Percentiles rank a stretch among this genome's conserved stretches.
Evolutionary conservation across 2,329 filamentous ascomycete species (phyloP).

Genomic region (Grosmannia penicillata): DNA sequence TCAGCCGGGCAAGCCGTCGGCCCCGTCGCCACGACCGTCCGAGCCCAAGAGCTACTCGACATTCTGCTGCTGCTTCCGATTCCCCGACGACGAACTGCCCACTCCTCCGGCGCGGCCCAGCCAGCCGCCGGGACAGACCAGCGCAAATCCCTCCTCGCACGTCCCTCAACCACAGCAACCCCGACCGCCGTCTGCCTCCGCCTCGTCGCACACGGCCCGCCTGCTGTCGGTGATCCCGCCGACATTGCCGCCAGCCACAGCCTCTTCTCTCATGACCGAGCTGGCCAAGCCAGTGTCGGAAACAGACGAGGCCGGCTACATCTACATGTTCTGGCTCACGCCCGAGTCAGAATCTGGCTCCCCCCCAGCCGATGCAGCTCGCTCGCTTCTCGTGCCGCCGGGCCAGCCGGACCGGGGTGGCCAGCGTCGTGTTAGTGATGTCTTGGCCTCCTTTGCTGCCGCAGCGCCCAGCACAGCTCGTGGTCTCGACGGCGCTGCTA

Average conservation of each 20-base stretch:
- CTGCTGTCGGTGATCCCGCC: slow-evolving; percentile 57
- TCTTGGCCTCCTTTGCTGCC: slow-evolving; percentile 34
- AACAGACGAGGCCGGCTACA: slow-evolving; percentile 73
- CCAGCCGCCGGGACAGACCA: slow-evolving; percentile 26
- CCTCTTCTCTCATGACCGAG: slow-evolving; percentile 60
- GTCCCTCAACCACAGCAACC: too few relatives aligned
- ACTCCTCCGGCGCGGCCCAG: slow-evolving; percentile 26
- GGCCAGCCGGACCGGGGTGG: slow-evolving; percentile 21
- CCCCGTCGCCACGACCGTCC: slow-evolving; percentile 14
- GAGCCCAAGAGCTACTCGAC: slow-evolving; percentile 15
- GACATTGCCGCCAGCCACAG: slow-evolving; percentile 48
- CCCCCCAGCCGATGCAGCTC: slow-evolving; percentile 42
- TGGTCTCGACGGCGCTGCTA: slow-evolving; percentile 3
- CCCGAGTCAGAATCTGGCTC: slow-evolving; percentile 41
- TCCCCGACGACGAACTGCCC: slow-evolving; percentile 29
- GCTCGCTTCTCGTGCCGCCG: slow-evolving; percentile 39
- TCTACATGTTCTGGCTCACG: slow-evolving; percentile 98
- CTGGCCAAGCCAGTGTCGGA: slow-evolving; percentile 60
- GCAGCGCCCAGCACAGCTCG: slow-evolving; percentile 3
- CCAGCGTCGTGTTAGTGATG: slow-evolving; percentile 36
- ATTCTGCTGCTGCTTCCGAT: slow-evolving; percentile 38
- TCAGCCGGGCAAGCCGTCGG: slow-evolving; percentile 11
- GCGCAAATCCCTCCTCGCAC: neutral
- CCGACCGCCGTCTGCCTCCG: slow-evolving; percentile 5
- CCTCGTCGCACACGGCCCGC: slow-evolving; percentile 22